These are phyloP conservation scores for Ulota crispa DNA, from an alignment of 225 moss, liverwort and hornwort genomes.

Conservation along the genomic window DNA sequence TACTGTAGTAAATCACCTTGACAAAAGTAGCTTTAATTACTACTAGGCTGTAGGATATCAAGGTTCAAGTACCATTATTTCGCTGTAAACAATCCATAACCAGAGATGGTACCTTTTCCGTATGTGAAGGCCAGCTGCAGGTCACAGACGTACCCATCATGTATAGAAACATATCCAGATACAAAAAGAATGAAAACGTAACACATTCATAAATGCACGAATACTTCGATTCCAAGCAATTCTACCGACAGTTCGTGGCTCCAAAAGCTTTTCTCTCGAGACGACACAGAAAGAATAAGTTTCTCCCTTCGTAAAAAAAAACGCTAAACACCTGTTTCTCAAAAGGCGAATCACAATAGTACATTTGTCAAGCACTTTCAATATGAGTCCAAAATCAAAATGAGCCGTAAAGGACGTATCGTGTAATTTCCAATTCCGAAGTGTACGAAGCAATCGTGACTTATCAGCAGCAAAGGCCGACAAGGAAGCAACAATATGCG, in stretches of 20 bases:
- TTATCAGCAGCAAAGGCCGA: slow-evolving; percentile 13
- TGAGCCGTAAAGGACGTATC: not conserved
- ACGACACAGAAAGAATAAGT: not conserved
- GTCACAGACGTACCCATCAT: slow-evolving; percentile 9
- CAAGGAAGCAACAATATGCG: slow-evolving; percentile 22
- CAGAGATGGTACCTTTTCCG: slow-evolving; percentile 26
- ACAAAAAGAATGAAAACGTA: slow-evolving; percentile 16
- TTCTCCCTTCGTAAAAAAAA: not conserved
- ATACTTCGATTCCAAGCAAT: not conserved
- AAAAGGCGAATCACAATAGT: not conserved
- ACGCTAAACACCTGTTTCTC: not conserved
- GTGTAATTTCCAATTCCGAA: slow-evolving; percentile 13
- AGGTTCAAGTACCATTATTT: not conserved
- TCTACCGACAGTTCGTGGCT: not conserved
- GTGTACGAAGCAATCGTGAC: slow-evolving; percentile 8
- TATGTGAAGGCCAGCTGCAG: slow-evolving; percentile 28
- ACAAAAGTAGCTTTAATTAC: not conserved
- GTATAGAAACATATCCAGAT: slow-evolving; percentile 16
- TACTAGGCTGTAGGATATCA: not conserved
- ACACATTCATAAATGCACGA: slow-evolving; percentile 1
- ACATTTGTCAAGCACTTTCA: not conserved
- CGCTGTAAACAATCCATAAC: slow-evolving; percentile 27
- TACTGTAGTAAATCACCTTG: not conserved
- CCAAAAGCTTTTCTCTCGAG: not conserved
- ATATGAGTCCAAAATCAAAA: not conserved